phyloP scores from a whole-genome alignment of 805 yeast species.

The Zygosaccharomyces pseudorouxii region DNA sequence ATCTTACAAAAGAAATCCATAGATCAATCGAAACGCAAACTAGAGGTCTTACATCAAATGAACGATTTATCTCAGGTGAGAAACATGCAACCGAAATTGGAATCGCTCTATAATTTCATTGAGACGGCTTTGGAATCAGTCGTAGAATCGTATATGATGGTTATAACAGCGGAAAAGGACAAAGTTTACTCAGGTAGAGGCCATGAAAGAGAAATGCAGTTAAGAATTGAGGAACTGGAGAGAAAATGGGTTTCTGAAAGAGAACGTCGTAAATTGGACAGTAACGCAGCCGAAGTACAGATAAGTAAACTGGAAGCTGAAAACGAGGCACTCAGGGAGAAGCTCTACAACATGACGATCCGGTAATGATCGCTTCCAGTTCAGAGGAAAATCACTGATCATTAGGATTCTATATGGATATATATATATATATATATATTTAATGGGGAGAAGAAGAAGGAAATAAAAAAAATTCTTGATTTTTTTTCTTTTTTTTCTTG shows the following conservation, averaged over 20 bases:
- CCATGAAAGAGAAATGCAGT: conserved; percentile 37
- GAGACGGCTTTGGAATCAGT: conserved; percentile 56
- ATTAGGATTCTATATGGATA: conserved; percentile 6
- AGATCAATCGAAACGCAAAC: conserved; percentile 50
- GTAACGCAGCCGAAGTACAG: conserved; percentile 48
- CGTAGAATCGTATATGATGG: conserved; percentile 48
- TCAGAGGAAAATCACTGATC: not conserved
- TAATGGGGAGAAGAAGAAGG: not conserved
- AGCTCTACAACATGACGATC: conserved; percentile 16
- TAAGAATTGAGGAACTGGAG: conserved; percentile 58
- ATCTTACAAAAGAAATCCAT: conserved; percentile 56
- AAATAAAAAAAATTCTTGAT: not conserved
- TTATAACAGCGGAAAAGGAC: conserved; percentile 21
- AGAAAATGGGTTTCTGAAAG: conserved; percentile 66
- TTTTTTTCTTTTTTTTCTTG: not conserved
- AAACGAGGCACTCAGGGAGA: conserved; percentile 40
- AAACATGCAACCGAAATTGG: conserved; percentile 32
- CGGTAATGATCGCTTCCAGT: conserved; percentile 4
- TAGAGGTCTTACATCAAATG: conserved; percentile 37
- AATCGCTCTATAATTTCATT: conserved; percentile 49
- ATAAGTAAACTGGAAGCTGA: conserved; percentile 53
- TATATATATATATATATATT: conserved; percentile 6
- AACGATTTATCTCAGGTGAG: conserved; percentile 25
- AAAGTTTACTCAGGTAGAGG: conserved; percentile 14
- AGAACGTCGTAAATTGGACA: conserved; percentile 62